Evolutionary conservation across 2,329 filamentous ascomycete species (phyloP).

Genomic region (Pestalotiopsis sp.): DNA sequence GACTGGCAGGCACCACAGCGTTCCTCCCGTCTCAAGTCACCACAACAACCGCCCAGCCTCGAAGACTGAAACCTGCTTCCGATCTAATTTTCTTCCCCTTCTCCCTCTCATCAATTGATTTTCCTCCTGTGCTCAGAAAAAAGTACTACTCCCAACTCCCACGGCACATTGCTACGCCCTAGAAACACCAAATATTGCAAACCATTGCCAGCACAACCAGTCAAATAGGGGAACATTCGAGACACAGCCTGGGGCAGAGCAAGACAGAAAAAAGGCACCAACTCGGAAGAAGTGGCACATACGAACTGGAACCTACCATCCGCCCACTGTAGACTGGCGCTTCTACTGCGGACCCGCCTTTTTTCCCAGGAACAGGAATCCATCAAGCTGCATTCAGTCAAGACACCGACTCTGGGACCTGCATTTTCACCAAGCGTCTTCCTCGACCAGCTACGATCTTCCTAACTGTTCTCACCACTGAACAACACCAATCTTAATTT

Average conservation of each 20-base stretch:
- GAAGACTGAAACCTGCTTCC: conserved; percentile 12
- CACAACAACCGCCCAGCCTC: conserved; percentile 12
- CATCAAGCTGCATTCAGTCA: not conserved
- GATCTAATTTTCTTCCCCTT: not conserved
- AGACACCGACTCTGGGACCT: conserved; percentile 1
- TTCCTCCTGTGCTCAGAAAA: not conserved
- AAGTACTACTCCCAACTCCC: not conserved
- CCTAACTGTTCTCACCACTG: not conserved
- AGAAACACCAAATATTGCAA: not conserved
- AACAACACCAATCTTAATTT: not conserved
- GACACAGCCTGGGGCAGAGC: not conserved
- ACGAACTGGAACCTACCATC: not conserved
- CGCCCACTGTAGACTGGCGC: not conserved
- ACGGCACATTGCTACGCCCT: not conserved
- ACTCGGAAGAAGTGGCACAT: not conserved
- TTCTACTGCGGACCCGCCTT: not conserved
- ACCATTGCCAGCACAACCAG: not conserved
- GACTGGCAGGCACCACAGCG: not conserved
- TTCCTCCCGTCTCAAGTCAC: conserved; percentile 5
- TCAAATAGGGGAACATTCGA: not conserved
- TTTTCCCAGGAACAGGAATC: conserved; percentile 10
- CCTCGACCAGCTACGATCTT: not conserved
- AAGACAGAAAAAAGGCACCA: not conserved
- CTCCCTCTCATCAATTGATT: not conserved
- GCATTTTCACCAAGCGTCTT: not conserved